Evolutionary conservation across 179 eudicot species (phyloP).

Genomic region (Amaranthus tricolor): DNA sequence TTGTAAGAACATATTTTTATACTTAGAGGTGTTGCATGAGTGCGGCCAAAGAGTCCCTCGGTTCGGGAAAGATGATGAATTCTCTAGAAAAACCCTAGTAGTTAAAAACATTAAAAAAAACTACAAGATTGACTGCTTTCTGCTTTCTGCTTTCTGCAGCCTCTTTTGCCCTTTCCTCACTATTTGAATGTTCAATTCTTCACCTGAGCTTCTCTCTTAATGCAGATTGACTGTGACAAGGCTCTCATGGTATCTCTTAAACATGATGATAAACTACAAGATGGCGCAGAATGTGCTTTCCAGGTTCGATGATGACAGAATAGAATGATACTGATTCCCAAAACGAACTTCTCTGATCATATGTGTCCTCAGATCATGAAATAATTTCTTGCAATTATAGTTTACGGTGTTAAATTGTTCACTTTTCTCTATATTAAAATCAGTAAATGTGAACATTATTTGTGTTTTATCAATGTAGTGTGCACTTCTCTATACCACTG

Average conservation of each 20-base stretch:
- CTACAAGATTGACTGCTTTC: not conserved
- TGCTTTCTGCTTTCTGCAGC: not conserved
- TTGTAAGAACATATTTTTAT: not conserved
- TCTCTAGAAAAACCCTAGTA: too few species aligned
- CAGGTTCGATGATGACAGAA: conserved; percentile 48
- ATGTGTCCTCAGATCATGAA: not conserved
- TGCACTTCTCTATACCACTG: conserved; percentile 93
- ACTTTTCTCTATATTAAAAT: not conserved
- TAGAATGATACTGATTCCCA: not conserved
- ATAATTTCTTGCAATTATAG: not conserved
- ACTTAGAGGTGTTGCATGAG: not conserved
- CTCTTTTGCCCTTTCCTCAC: not conserved
- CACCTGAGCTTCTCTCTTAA: conserved; percentile 8
- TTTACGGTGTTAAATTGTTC: not conserved
- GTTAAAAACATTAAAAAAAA: too few species aligned
- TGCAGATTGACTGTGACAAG: conserved; percentile 97
- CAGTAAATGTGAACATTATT: not conserved
- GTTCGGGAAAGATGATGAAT: too few species aligned
- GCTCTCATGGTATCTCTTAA: conserved; percentile 87
- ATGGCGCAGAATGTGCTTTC: conserved; percentile 82
- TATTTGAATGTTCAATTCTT: conserved; percentile 11
- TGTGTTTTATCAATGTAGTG: conserved; percentile 50
- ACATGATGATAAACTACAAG: conserved; percentile 90
- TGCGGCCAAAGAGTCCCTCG: too few species aligned
- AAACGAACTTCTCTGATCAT: not conserved